Evolutionary conservation across 768 basidiomycete genomes (phyloP).

Genomic region (Podaxis rugospora): DNA sequence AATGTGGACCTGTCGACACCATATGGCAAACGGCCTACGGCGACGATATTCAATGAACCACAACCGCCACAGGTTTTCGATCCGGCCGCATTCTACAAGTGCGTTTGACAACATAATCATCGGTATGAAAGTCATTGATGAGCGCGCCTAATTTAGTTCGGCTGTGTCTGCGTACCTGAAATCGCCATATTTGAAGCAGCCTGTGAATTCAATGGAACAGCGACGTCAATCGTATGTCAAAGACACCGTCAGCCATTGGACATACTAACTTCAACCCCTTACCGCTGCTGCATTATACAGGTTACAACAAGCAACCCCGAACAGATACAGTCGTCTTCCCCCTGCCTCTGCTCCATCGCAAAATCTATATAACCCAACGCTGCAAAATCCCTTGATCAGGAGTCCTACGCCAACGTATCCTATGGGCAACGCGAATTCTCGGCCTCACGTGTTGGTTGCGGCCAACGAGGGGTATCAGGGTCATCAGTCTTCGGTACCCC

Average conservation of each 20-base stretch:
- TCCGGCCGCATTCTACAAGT: constrained; percentile 56
- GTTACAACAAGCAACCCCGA: neutral
- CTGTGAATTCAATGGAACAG: neutral
- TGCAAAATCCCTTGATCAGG: neutral
- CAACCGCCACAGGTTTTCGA: constrained; percentile 2
- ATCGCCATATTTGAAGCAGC: neutral
- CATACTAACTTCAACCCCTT: neutral
- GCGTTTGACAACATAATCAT: constrained; percentile 12
- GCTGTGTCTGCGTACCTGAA: constrained; percentile 44
- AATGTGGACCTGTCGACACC: neutral
- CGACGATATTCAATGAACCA: neutral
- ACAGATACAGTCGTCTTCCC: neutral
- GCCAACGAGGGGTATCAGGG: neutral
- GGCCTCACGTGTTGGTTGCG: constrained; percentile 2
- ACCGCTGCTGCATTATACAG: neutral
- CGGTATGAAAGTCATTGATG: neutral
- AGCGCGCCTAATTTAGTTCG: constrained; percentile 30
- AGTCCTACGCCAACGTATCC: constrained; percentile 6
- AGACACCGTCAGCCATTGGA: neutral
- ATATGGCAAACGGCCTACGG: constrained; percentile 3
- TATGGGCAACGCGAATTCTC: neutral
- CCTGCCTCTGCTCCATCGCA: neutral
- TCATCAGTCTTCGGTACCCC: neutral
- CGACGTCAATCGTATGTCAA: neutral
- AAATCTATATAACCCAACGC: neutral